Percentiles rank a stretch among this genome's conserved stretches.
phyloP scores from a whole-genome alignment of 129 eudicot species.

The Flaveria sonorensis region DNA sequence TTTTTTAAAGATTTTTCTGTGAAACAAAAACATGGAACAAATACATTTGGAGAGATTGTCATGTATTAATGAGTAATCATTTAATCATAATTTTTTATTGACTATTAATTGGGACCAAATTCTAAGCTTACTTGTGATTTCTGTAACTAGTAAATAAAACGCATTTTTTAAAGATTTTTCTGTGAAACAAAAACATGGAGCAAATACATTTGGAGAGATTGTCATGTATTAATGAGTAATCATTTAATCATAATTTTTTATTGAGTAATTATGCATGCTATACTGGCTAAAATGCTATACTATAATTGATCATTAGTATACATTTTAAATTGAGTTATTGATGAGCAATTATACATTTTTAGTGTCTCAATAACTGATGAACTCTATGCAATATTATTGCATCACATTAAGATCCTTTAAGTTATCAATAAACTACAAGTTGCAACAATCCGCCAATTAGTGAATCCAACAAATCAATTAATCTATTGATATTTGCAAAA shows the following conservation, averaged over 20 bases:
- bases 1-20: too few species aligned
- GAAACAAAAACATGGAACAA: too few species aligned
- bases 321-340: background rate
- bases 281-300: background rate
- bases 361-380: constrained; percentile 17
- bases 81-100: too few species aligned
- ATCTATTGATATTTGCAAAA: background rate
- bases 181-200: constrained; percentile 6
- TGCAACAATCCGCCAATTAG: background rate
- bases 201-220: constrained; percentile 7
- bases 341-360: background rate
- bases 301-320: background rate
- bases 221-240: background rate
- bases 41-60: too few species aligned
- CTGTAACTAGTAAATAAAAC: background rate
- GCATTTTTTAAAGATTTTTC: too few species aligned
- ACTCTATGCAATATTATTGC: background rate
- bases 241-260: background rate
- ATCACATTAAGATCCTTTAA: constrained; percentile 1
- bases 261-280: constrained; percentile 20
- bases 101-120: background rate
- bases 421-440: constrained; percentile 6
- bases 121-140: constrained; percentile 19
- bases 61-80: too few species aligned
- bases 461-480: background rate